These are phyloP conservation scores for Aspergillus sclerotioniger DNA, from an alignment of 495 filamentous ascomycete genomes.

Conservation along the genomic window DNA sequence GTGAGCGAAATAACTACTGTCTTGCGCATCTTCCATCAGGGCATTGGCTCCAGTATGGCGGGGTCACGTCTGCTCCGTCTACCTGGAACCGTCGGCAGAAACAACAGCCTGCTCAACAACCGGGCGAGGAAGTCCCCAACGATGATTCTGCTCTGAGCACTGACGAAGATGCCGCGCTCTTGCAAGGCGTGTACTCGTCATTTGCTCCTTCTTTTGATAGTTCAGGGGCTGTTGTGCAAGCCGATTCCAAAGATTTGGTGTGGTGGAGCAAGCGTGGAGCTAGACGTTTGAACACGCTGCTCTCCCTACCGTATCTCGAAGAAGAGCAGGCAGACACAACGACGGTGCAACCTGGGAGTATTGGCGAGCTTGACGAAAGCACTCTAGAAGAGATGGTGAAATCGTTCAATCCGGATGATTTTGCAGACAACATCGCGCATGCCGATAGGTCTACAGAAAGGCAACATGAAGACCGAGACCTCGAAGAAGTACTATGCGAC, in stretches of 20 bases:
- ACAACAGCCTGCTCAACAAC: constrained; percentile 22
- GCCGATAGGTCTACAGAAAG: constrained; percentile 48
- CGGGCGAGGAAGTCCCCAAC: constrained; percentile 18
- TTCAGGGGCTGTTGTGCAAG: constrained; percentile 67
- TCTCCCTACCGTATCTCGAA: constrained; percentile 41
- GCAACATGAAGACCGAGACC: constrained; percentile 50
- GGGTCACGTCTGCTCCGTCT: constrained; percentile 40
- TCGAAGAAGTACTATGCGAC: constrained; percentile 72
- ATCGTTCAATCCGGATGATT: constrained; percentile 43
- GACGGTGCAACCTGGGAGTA: constrained; percentile 46
- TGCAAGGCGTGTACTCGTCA: constrained; percentile 80
- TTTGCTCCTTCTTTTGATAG: constrained; percentile 86
- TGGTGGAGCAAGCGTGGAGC: constrained; percentile 84
- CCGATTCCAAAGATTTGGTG: constrained; percentile 66
- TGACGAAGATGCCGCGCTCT: constrained; percentile 53
- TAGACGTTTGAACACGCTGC: constrained; percentile 52
- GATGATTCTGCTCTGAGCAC: constrained; percentile 36
- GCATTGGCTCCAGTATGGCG: constrained; percentile 46
- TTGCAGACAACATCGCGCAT: constrained; percentile 28
- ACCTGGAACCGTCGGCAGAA: constrained; percentile 45
- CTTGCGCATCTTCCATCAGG: constrained; percentile 40
- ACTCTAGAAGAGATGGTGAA: constrained; percentile 52
- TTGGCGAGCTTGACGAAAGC: constrained; percentile 46
- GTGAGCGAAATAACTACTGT: constrained; percentile 42
- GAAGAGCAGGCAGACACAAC: constrained; percentile 36